Percentiles rank a stretch among this genome's conserved stretches.
phyloP scores from a whole-genome alignment of 176 grass and related monocot genomes.

The Zea luxurians region DNA sequence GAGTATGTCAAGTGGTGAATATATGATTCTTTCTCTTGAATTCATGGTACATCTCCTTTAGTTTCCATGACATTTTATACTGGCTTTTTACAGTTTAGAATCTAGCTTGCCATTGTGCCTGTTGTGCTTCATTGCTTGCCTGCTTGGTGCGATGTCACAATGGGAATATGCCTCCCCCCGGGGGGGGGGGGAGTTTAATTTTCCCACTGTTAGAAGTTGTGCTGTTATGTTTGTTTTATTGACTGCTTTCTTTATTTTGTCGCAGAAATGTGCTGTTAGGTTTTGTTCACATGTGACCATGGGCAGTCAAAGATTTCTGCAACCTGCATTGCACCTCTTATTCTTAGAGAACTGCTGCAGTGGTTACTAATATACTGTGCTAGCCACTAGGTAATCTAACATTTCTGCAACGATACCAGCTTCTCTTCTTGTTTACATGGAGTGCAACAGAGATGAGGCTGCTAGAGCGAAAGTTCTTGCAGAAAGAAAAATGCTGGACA shows the following conservation, averaged over 20 bases:
- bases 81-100: background rate
- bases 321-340: background rate
- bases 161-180: background rate
- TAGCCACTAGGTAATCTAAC: constrained; percentile 5
- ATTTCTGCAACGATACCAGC: background rate
- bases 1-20: background rate
- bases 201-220: background rate
- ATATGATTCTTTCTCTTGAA: constrained; percentile 4
- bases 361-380: constrained; percentile 15
- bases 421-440: constrained; percentile 53
- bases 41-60: background rate
- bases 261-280: constrained; percentile 16
- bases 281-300: constrained; percentile 9
- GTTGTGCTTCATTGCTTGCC: constrained; percentile 2
- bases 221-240: constrained; percentile 4
- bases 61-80: background rate
- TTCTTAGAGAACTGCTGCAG: constrained; percentile 11
- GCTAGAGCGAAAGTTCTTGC: constrained; percentile 66
- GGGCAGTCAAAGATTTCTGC: background rate
- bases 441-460: constrained; percentile 94
- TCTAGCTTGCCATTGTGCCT: background rate
- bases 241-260: constrained; percentile 24
- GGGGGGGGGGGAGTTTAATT: background rate
- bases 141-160: background rate
- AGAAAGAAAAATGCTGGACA: constrained; percentile 65